Evolutionary conservation across 2,329 filamentous ascomycete genomes (phyloP), one percentile per base, ranked within the genome.

Genomic region (Onygenales sp.): DNA sequence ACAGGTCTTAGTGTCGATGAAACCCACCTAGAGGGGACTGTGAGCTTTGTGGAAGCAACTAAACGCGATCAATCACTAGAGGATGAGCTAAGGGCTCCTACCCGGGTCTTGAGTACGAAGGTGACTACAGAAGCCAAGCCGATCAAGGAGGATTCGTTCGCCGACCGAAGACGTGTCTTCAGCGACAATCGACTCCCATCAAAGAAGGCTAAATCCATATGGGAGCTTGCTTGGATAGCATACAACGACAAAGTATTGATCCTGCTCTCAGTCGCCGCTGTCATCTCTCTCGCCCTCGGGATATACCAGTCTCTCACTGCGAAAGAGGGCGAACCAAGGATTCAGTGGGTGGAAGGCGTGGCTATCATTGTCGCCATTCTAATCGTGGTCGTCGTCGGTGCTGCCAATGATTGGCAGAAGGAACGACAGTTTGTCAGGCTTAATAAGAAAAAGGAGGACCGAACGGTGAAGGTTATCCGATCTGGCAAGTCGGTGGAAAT

Each of bases 211-310:
- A 89, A 88, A 65, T 83, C 75, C 40, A 82, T 90, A 50, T 74
- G 85, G 56, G 76, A 84, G 62, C 71, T 90, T 13, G 83, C 83
- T 57, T 91, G 87, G 87, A 85, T 88, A 62, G 86, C 86, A 1
- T 88, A 88, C 70, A 89, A 90, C 64, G 87, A 91, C 69, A 91
- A 90, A 62, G 82, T 91, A 9, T 73, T 89, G 51, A 86, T 89
- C 52, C 71, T 89, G 4, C 74, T 89, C 54, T 85, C 84, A 1
- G 75, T 83, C 17, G 86, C 86, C 6, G 87, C 86, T 1, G 74
- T 80, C n/a, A 82, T 91, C 37, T 89, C 87, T 2, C 74, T 91
- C 31, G 83, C 82, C 0, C 79, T 91, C 42, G 87, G 87, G 45
- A 79, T 90, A 1, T 89, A 88, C 61, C 84, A 90, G 62, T 83